Evolutionary conservation across 495 filamentous ascomycete genomes (phyloP).

Genomic region (Talaromyces ruber): DNA sequence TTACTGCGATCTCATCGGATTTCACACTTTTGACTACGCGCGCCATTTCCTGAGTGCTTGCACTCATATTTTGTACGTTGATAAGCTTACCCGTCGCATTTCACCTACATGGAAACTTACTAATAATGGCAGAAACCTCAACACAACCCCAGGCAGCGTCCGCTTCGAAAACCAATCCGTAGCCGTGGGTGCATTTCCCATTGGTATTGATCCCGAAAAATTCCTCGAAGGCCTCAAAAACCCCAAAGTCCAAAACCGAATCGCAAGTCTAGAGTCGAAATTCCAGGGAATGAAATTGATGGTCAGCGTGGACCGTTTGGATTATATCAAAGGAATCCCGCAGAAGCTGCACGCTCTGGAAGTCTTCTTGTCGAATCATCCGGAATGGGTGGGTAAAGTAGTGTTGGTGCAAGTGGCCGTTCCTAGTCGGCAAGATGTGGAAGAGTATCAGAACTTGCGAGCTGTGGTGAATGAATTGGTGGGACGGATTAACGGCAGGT

Average conservation of each 20-base stretch:
- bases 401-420: slow-evolving; percentile 95
- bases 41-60: slow-evolving; percentile 91
- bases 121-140: slow-evolving; percentile 45
- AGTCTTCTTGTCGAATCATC: slow-evolving; percentile 92
- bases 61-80: slow-evolving; percentile 71
- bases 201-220: slow-evolving; percentile 95
- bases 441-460: slow-evolving; percentile 93
- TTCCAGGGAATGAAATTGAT: slow-evolving; percentile 95
- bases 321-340: slow-evolving; percentile 97
- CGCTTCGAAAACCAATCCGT: slow-evolving; percentile 78
- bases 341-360: slow-evolving; percentile 95
- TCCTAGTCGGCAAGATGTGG: slow-evolving; percentile 86
- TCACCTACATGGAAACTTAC: slow-evolving; percentile 1
- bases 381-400: slow-evolving; percentile 97
- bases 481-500: slow-evolving; percentile 89
- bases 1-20: slow-evolving; percentile 87
- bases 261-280: slow-evolving; percentile 75
- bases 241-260: slow-evolving; percentile 77
- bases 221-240: slow-evolving; percentile 83
- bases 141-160: slow-evolving; percentile 82
- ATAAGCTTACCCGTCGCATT: not conserved
- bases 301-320: slow-evolving; percentile 89
- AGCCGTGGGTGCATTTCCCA: slow-evolving; percentile 87
- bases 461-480: slow-evolving; percentile 93
- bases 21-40: slow-evolving; percentile 96